Evolutionary conservation across 2,329 filamentous ascomycete genomes (phyloP), one percentile per base, ranked within the genome.

Genomic region (Laburnicola sp.): DNA sequence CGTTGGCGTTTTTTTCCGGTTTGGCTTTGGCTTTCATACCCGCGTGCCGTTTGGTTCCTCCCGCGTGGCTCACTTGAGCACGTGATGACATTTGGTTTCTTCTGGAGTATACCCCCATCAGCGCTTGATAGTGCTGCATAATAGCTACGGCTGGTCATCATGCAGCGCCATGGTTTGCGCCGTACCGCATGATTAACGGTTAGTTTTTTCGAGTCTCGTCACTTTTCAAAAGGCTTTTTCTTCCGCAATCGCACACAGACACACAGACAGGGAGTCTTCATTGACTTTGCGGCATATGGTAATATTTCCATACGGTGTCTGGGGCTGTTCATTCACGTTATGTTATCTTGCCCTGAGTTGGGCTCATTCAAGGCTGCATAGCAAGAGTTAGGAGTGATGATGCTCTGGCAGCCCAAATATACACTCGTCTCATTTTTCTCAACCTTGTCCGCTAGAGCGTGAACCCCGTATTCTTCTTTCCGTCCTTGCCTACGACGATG

Each of bases 51-150:
- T 50, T 43, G 23, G 43, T 9, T 25, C 37, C 26, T 47, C 50
- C 41, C 57, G 58, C 53, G 55, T 55, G 54, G 16, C 49, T 35
- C 38, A 6, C 10, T 28, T 22, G 32, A 22, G 32, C 53, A 54
- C 55, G 53, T 60, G 55, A 54, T 53, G 42, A 48, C 32, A 9
- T 38, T 30, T 8, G 25, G 46, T 45, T 43, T 48, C 41, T 53
- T 50, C 40, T 48, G 41, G 36, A 38, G 42, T 43, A 54, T 56
- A 53, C 45, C 45, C 53, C 50, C 23, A 30, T 44, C 37, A 31
- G 48, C 41, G 21, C 39, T 42, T 38, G 44, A 26, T 49, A 44
- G 46, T 47, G 39, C 34, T 45, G 43, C 35, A 32, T 57, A 44
- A 48, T 52, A 21, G 31, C 50, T 42, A 45, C 36, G 38, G 45